These are phyloP conservation scores for Yarrowia porcina DNA, from an alignment of 805 yeast genomes.

Conservation along the genomic window DNA sequence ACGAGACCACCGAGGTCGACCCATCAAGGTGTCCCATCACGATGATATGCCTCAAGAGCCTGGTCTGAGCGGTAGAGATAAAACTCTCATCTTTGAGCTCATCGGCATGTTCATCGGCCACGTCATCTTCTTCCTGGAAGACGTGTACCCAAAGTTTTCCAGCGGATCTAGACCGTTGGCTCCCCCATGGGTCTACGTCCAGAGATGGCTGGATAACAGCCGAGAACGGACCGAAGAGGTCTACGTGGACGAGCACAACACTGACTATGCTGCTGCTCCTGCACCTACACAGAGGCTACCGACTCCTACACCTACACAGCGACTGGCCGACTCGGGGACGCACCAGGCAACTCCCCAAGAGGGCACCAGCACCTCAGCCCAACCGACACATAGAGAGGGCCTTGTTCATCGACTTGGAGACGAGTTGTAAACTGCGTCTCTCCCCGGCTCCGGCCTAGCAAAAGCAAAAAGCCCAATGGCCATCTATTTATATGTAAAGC, in stretches of 20 bases:
- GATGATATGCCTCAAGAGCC: constrained; percentile 28
- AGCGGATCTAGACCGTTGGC: constrained; percentile 38
- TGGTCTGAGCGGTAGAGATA: constrained; percentile 28
- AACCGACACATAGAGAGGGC: constrained; percentile 18
- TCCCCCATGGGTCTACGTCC: constrained; percentile 44
- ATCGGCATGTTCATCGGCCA: constrained; percentile 47
- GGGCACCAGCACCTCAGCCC: background rate
- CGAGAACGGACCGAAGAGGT: constrained; percentile 7
- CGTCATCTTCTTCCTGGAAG: constrained; percentile 42
- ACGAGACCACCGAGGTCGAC: constrained; percentile 8
- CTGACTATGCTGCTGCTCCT: background rate
- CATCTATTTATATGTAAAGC: constrained; percentile 18
- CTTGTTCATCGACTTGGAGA: constrained; percentile 5
- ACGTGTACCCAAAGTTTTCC: constrained; percentile 43
- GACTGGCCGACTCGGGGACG: background rate
- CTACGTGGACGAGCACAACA: constrained; percentile 2
- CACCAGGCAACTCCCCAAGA: background rate
- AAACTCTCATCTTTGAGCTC: constrained; percentile 31
- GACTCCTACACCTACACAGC: background rate
- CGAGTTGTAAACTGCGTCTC: background rate
- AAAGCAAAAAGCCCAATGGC: background rate
- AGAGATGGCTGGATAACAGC: constrained; percentile 2
- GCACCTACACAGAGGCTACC: background rate
- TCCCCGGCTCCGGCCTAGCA: background rate
- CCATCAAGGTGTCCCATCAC: constrained; percentile 19